phyloP scores from a whole-genome alignment of 345 rosid genomes.

The Psidium friedrichsthalianum region DNA sequence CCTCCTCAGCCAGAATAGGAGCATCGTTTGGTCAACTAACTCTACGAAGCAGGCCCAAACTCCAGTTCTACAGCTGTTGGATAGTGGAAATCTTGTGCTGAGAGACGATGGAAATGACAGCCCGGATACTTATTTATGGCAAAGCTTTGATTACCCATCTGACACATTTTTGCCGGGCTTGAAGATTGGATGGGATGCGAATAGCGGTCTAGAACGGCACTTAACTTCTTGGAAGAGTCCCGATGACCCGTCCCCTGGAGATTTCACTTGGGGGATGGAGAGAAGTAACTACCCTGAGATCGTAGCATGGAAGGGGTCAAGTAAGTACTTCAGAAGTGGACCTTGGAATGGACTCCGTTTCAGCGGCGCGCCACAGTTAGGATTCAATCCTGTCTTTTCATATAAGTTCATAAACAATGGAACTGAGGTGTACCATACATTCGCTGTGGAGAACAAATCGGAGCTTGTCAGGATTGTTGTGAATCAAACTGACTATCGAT shows the following conservation, averaged over 20 bases:
- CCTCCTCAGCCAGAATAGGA: conserved; percentile 5
- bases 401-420: conserved; percentile 5
- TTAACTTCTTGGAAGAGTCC: conserved; percentile 24
- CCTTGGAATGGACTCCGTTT: conserved; percentile 31
- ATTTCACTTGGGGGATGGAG: conserved; percentile 8
- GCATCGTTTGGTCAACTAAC: conserved; percentile 19
- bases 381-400: conserved; percentile 5
- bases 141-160: conserved; percentile 38
- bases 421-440: conserved; percentile 14
- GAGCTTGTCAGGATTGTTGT: not conserved
- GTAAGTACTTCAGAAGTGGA: conserved; percentile 6
- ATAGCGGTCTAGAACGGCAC: not conserved
- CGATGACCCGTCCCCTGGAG: conserved; percentile 26
- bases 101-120: not conserved
- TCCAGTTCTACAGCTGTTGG: conserved; percentile 23
- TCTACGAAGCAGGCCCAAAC: not conserved
- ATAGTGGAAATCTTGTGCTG: conserved; percentile 34
- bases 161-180: conserved; percentile 33
- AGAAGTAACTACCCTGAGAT: conserved; percentile 15
- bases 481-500: not conserved
- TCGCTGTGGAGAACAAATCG: not conserved
- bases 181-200: conserved; percentile 29
- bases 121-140: conserved; percentile 12
- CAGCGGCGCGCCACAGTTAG: conserved; percentile 16
- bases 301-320: not conserved